Conservation (phyloP, 176 grass and related monocot genomes). For the Panicum miliaceum region DNA sequence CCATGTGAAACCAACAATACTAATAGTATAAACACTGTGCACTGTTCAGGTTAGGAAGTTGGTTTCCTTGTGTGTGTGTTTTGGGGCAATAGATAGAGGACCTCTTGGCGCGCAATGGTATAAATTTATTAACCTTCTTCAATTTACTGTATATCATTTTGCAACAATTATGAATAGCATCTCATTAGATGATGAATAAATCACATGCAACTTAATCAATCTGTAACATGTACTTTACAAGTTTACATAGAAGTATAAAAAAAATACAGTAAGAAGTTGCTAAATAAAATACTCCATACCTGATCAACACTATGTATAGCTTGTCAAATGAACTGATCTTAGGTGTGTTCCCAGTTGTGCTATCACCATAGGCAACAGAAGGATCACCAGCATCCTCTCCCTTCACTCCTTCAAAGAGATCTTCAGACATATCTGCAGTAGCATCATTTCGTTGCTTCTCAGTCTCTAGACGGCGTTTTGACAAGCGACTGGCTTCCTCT, state of each 20-base stretch:
- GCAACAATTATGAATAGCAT: slow-evolving; percentile 13
- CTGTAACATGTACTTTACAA: slow-evolving; percentile 17
- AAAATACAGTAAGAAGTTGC: slow-evolving; percentile 26
- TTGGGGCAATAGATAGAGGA: background rate
- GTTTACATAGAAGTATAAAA: background rate
- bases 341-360: slow-evolving; percentile 56
- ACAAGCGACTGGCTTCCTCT: slow-evolving; percentile 62
- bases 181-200: background rate
- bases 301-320: slow-evolving; percentile 86
- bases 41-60: slow-evolving; percentile 18
- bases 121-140: background rate
- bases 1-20: background rate
- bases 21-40: background rate
- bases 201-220: background rate
- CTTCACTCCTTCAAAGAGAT: slow-evolving; percentile 82
- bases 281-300: slow-evolving; percentile 43
- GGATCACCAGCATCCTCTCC: slow-evolving; percentile 69
- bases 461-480: slow-evolving; percentile 61
- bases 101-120: background rate
- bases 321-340: slow-evolving; percentile 74
- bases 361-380: slow-evolving; percentile 72
- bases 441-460: slow-evolving; percentile 59
- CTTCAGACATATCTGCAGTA: slow-evolving; percentile 89
- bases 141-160: slow-evolving; percentile 8
- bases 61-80: slow-evolving; percentile 2